Evolutionary conservation across 2,329 filamentous ascomycete species (phyloP).

Genomic region (Pseudocercospora crystallina): DNA sequence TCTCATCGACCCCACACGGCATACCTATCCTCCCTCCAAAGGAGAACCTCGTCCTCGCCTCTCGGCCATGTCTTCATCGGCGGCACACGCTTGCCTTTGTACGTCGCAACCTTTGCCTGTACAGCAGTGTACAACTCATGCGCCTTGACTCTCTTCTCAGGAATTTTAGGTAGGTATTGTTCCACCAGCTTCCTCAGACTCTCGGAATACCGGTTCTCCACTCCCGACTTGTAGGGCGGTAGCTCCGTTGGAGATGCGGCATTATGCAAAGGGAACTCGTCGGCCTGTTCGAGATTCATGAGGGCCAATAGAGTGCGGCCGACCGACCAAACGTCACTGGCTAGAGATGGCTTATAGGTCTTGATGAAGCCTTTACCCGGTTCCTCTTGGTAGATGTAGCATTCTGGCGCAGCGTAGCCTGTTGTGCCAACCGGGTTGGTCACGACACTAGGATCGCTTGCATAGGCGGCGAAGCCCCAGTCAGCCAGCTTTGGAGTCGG

Average conservation of each 20-base stretch:
- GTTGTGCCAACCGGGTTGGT: background rate
- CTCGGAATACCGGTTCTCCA: background rate
- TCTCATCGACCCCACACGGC: too few relatives aligned
- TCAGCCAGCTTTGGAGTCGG: slow-evolving; percentile 8
- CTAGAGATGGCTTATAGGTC: background rate
- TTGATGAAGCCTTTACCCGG: background rate
- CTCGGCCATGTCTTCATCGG: background rate
- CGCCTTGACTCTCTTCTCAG: background rate
- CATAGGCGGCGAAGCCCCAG: slow-evolving; percentile 3
- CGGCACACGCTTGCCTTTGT: background rate
- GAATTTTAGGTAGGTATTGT: background rate
- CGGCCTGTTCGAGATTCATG: background rate
- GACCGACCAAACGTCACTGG: background rate
- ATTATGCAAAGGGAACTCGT: too few relatives aligned
- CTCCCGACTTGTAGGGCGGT: too few relatives aligned
- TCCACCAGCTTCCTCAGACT: background rate
- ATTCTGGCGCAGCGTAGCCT: slow-evolving; percentile 4
- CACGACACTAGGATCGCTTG: background rate
- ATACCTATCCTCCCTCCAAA: slow-evolving; percentile 6
- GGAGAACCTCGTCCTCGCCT: background rate
- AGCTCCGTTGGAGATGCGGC: too few relatives aligned
- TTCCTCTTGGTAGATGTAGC: background rate
- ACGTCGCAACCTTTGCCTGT: background rate
- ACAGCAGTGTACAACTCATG: background rate
- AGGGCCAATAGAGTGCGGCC: slow-evolving; percentile 3